Base-by-base conservation (phyloP, 1,139 yeast species). In the Yamadazyma sp. region DNA sequence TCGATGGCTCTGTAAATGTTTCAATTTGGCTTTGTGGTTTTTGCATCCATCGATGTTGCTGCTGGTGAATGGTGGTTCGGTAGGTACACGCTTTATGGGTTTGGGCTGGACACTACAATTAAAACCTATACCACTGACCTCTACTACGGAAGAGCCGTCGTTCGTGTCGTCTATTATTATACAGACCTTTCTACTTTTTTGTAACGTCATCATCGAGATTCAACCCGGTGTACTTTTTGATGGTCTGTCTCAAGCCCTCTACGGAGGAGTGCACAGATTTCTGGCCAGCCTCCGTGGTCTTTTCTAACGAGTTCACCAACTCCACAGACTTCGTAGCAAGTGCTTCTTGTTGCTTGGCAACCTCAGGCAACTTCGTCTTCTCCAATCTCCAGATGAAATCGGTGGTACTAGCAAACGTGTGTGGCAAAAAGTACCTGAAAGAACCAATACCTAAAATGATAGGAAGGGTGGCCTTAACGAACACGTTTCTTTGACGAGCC, bases 361-460 rank as follows among this genome's bases (percentile, higher is more conserved):
- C 61, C 31, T 67, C 70, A 2, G 96, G 95, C 40, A 84, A 66
- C 33, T 73, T 69, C 42, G 73, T 62, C 57, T 80, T 69, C 62
- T 92, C 96, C 48, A 81, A 70, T 39, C 69, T 70, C 81, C 91
- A 83, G 3, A 79, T 62, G 48, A 84, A 79, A 9, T 66, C 64
- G 17, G 75, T 66, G 8, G 91, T 80, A 58, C 87, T 88, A 31
- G 59, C 58, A 54, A 78, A 87, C 0, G 98, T 89, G 33, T 73
- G 65, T 18, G 98, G 98, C 52, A 91, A 72, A 49, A 85, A 83
- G 61, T 81, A 77, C 44, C 73, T 77, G 65, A 89, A 87, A 1
- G 95, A 83, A 10, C 74, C 75, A 15, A 78, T 50, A 12, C 95
- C 96, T 37, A 86, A 73, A 0, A 73, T 62, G 3, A 84, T 44